Conservation (phyloP, 306 rosid genomes). For the Vigna nakashimae region DNA sequence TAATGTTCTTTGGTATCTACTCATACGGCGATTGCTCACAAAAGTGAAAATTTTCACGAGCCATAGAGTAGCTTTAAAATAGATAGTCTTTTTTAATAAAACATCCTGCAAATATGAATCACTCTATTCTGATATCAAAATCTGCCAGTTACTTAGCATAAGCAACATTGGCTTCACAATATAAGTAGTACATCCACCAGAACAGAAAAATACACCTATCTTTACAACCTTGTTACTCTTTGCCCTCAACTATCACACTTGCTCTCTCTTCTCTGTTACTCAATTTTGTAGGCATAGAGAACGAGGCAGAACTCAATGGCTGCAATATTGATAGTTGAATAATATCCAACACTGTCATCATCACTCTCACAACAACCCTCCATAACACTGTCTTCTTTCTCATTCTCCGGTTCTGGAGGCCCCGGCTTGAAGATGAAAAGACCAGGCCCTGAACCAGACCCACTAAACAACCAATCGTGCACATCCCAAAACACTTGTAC, state of each 20-base stretch:
- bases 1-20: constrained; percentile 19
- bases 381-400: constrained; percentile 58
- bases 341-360: constrained; percentile 57
- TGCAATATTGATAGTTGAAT: constrained; percentile 55
- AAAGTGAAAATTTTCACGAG: constrained; percentile 7
- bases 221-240: constrained; percentile 39
- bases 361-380: constrained; percentile 68
- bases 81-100: background rate
- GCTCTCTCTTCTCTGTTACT: constrained; percentile 36
- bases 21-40: background rate
- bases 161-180: constrained; percentile 38
- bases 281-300: constrained; percentile 82
- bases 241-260: constrained; percentile 13
- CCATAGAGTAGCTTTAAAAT: constrained; percentile 16
- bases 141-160: constrained; percentile 14
- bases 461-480: constrained; percentile 88
- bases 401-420: constrained; percentile 59
- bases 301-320: constrained; percentile 70
- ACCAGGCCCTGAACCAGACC: constrained; percentile 71
- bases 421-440: constrained; percentile 91
- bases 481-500: constrained; percentile 95
- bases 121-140: constrained; percentile 29
- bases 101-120: constrained; percentile 32
- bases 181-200: constrained; percentile 31
- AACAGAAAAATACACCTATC: constrained; percentile 32